phyloP scores from a whole-genome alignment of 2,329 filamentous ascomycete genomes.

The Aspergillus novoparasiticus region DNA sequence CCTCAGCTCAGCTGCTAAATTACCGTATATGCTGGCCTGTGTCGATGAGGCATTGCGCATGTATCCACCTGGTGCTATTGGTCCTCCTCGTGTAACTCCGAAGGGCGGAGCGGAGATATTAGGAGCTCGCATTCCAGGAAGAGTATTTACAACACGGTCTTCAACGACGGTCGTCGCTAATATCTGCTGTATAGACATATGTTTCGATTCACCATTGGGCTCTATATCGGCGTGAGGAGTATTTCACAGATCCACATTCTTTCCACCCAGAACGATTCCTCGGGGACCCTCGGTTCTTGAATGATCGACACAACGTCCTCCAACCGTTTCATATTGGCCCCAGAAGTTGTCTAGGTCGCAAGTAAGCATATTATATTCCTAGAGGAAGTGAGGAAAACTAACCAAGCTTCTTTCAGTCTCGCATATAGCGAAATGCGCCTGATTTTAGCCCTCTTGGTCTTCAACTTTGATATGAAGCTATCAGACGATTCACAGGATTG shows the following conservation, averaged over 20 bases:
- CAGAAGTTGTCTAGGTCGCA: constrained; percentile 55
- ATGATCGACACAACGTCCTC: constrained; percentile 48
- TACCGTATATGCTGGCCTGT: constrained; percentile 46
- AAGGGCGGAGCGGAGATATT: constrained; percentile 21
- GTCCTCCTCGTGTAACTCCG: constrained; percentile 24
- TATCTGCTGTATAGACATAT: constrained; percentile 35
- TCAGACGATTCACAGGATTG: constrained; percentile 42
- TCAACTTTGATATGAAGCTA: constrained; percentile 52
- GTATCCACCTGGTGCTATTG: constrained; percentile 39
- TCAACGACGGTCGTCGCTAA: background rate
- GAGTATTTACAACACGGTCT: constrained; percentile 12
- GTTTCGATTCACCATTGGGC: constrained; percentile 51
- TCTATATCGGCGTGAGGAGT: constrained; percentile 46
- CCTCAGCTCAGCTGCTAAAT: constrained; percentile 29
- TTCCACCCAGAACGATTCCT: constrained; percentile 52
- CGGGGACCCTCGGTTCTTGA: constrained; percentile 34
- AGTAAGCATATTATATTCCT: constrained; percentile 38
- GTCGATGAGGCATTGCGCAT: constrained; percentile 49
- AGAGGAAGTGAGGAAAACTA: background rate
- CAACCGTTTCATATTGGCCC: constrained; percentile 55
- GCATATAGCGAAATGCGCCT: constrained; percentile 56
- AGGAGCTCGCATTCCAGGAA: constrained; percentile 26
- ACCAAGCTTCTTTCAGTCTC: constrained; percentile 36
- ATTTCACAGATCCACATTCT: constrained; percentile 50
- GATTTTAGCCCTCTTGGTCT: constrained; percentile 52